Evolutionary conservation across 139 green algal genomes (phyloP).

Genomic region (Haematococcus sp.): DNA sequence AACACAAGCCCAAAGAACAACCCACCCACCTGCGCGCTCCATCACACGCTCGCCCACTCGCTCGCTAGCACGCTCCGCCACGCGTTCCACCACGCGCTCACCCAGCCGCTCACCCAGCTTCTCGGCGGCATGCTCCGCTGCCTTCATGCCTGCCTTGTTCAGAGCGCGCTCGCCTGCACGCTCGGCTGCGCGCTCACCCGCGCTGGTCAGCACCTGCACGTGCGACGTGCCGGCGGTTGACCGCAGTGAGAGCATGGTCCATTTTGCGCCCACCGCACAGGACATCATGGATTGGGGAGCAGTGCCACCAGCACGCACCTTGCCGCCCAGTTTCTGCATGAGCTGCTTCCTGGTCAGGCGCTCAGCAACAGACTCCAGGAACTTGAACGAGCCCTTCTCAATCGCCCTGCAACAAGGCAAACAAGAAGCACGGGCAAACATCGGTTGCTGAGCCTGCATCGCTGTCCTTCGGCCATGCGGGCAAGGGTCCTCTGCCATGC

Average conservation of each 20-base stretch:
- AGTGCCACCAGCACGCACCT: slow-evolving; percentile 1
- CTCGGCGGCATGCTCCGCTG: slow-evolving; percentile 21
- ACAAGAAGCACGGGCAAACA: no score
- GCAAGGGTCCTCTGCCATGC: background rate
- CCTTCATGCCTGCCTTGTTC: slow-evolving; percentile 10
- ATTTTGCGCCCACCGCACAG: background rate
- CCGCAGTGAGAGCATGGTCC: background rate
- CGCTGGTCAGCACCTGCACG: background rate
- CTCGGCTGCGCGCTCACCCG: slow-evolving; percentile 19
- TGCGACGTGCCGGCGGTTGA: no score
- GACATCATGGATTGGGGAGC: no score
- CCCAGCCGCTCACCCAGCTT: slow-evolving; percentile 15
- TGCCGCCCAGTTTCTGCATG: slow-evolving; percentile 32
- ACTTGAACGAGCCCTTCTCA: slow-evolving; percentile 47
- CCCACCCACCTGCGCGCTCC: background rate
- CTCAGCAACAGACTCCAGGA: slow-evolving; percentile 29
- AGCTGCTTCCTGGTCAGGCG: slow-evolving; percentile 30
- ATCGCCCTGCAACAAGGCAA: slow-evolving; percentile 24
- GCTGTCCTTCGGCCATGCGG: background rate
- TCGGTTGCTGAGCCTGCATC: background rate
- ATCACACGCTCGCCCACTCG: slow-evolving; percentile 16
- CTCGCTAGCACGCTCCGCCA: slow-evolving; percentile 12
- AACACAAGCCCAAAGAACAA: no score
- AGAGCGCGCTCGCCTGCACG: slow-evolving; percentile 16
- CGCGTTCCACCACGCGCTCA: slow-evolving; percentile 13